Conservation (phyloP, 306 rosid species). For the Vachellia pachyceras region DNA sequence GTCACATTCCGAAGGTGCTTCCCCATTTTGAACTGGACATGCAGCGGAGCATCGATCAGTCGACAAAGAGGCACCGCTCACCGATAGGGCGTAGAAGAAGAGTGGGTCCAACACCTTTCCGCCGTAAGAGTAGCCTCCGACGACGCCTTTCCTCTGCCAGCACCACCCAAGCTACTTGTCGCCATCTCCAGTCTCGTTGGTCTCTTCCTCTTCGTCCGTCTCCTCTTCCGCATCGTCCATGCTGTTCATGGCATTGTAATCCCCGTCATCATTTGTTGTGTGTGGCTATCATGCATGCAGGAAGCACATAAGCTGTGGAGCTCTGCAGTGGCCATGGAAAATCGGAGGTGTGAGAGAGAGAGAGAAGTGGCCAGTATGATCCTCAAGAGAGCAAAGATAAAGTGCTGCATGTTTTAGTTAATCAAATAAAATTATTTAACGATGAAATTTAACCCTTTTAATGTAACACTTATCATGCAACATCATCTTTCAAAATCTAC, state of each 20-base stretch:
- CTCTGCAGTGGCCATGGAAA: slow-evolving; percentile 53
- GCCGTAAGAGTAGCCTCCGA: not conserved
- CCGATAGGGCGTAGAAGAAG: slow-evolving; percentile 79
- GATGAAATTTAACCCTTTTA: too few relatives aligned
- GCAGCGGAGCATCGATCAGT: slow-evolving; percentile 93
- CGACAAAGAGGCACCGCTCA: slow-evolving; percentile 87
- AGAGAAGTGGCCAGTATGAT: too few relatives aligned
- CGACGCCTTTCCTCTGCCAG: not conserved
- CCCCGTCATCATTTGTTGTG: slow-evolving; percentile 35
- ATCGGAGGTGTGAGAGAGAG: too few relatives aligned
- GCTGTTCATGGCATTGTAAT: not conserved
- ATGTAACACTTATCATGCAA: too few relatives aligned
- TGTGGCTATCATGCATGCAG: slow-evolving; percentile 39
- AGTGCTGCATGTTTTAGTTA: too few relatives aligned
- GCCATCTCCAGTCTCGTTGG: not conserved
- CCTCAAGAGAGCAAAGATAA: too few relatives aligned
- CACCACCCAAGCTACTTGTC: not conserved
- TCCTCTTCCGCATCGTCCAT: not conserved
- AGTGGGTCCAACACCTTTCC: slow-evolving; percentile 60
- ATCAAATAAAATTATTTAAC: too few relatives aligned
- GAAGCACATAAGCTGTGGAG: slow-evolving; percentile 47
- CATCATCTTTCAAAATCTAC: too few relatives aligned
- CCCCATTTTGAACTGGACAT: slow-evolving; percentile 75
- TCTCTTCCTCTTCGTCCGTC: slow-evolving; percentile 8
- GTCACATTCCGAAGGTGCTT: slow-evolving; percentile 48